Evolutionary conservation across 805 yeast species (phyloP).

Genomic region (Yamadazyma scolyti): DNA sequence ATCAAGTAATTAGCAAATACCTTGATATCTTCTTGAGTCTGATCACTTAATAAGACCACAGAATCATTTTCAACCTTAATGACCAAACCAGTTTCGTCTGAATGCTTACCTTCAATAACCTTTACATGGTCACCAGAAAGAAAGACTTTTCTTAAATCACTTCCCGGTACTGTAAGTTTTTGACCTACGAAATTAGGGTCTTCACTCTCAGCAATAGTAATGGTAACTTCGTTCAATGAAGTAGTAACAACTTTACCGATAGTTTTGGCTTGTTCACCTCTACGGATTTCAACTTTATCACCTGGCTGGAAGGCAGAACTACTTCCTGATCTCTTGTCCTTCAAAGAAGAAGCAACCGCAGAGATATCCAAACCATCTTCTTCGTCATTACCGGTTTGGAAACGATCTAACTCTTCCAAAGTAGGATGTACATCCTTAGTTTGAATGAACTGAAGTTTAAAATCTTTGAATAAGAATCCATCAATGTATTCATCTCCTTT

Average conservation of each 20-base stretch:
- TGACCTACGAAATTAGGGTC: conserved; percentile 55
- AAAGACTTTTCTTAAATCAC: conserved; percentile 80
- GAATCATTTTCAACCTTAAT: conserved; percentile 78
- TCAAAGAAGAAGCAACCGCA: conserved; percentile 81
- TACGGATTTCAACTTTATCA: conserved; percentile 85
- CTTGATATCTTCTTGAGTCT: conserved; percentile 81
- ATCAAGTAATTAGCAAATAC: conserved; percentile 90
- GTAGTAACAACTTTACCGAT: conserved; percentile 74
- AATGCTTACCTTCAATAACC: conserved; percentile 84
- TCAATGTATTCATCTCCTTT: conserved; percentile 85
- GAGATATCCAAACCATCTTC: conserved; percentile 83
- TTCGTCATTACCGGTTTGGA: conserved; percentile 69
- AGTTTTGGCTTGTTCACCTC: conserved; percentile 92
- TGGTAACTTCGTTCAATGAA: conserved; percentile 50
- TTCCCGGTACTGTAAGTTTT: conserved; percentile 75
- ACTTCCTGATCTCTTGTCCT: conserved; percentile 39
- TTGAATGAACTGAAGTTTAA: conserved; percentile 75
- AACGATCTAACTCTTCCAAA: conserved; percentile 81
- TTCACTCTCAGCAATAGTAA: conserved; percentile 48
- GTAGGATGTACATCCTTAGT: conserved; percentile 82
- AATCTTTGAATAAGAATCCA: conserved; percentile 84
- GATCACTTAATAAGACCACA: conserved; percentile 86
- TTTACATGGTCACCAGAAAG: conserved; percentile 93
- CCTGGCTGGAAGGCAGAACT: conserved; percentile 74
- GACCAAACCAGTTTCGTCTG: conserved; percentile 93